phyloP scores from a whole-genome alignment of 2,329 filamentous ascomycete genomes.

The Monilinia fructicola region DNA sequence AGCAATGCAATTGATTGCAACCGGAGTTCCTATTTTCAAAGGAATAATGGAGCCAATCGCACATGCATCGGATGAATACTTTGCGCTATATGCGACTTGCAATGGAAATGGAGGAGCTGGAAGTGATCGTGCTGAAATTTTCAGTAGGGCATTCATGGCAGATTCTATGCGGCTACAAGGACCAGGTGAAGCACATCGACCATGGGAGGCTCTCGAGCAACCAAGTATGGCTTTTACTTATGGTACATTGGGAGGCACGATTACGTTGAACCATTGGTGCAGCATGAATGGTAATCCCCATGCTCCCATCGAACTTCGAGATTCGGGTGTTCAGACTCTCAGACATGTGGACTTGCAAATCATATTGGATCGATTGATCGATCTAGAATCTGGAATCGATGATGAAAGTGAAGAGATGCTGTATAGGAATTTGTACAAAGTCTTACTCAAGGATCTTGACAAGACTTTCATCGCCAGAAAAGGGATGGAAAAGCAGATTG shows the following conservation, averaged over 20 bases:
- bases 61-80: conserved; percentile 55
- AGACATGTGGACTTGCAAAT: conserved; percentile 58
- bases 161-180: conserved; percentile 34
- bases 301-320: conserved; percentile 56
- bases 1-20: conserved; percentile 58
- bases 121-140: conserved; percentile 31
- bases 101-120: conserved; percentile 45
- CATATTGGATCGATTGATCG: conserved; percentile 59
- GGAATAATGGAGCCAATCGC: conserved; percentile 56
- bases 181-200: conserved; percentile 38
- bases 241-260: conserved; percentile 65
- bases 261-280: conserved; percentile 70
- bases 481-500: conserved; percentile 69
- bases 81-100: conserved; percentile 54
- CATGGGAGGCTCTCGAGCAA: conserved; percentile 73
- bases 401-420: conserved; percentile 56
- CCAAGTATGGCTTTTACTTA: conserved; percentile 69
- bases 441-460: conserved; percentile 67
- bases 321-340: conserved; percentile 55
- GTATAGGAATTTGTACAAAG: conserved; percentile 65
- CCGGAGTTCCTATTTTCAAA: conserved; percentile 56
- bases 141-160: conserved; percentile 28
- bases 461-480: conserved; percentile 59
- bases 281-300: conserved; percentile 57
- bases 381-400: conserved; percentile 57